A percentile compares a stretch with the other conserved stretches of the same genome.
These are phyloP conservation scores for Fagopyrum tataricum DNA, from an alignment of 148 eudicot genomes.

Conservation along the genomic window DNA sequence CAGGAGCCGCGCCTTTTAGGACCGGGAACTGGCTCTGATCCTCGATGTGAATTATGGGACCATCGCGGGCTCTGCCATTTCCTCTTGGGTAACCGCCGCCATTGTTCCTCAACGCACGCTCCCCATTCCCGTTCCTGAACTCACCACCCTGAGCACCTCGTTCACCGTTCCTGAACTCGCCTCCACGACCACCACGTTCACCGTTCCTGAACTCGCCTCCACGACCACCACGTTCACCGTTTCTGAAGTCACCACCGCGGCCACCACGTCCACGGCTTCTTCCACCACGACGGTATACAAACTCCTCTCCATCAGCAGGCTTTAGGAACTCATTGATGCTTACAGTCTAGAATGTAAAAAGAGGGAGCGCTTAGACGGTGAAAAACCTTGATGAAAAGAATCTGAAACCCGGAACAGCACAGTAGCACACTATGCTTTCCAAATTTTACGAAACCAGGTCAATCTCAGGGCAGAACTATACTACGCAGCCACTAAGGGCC, in stretches of 20 bases:
- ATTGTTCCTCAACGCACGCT: slow-evolving; percentile 4
- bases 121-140: slow-evolving; percentile 4
- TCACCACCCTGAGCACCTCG: slow-evolving; percentile 17
- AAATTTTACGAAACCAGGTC: too few relatives aligned
- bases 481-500: too few relatives aligned
- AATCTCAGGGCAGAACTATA: too few relatives aligned
- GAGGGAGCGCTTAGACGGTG: not conserved
- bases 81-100: slow-evolving; percentile 9
- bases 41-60: not conserved
- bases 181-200: slow-evolving; percentile 20
- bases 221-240: slow-evolving; percentile 5
- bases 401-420: too few relatives aligned
- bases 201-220: slow-evolving; percentile 11
- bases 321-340: slow-evolving; percentile 40
- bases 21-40: slow-evolving; percentile 14
- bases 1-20: slow-evolving; percentile 6
- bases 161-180: not conserved
- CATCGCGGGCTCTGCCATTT: not conserved
- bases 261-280: slow-evolving; percentile 33
- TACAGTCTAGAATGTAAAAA: slow-evolving; percentile 18
- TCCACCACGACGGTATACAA: slow-evolving; percentile 17
- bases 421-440: too few relatives aligned
- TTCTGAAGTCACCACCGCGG: slow-evolving; percentile 19
- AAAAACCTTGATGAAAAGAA: not conserved
- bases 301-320: slow-evolving; percentile 34